Evolutionary conservation across 768 basidiomycete species (phyloP), one percentile per base, ranked within the genome.

Genomic region (Termitomyces sp.): DNA sequence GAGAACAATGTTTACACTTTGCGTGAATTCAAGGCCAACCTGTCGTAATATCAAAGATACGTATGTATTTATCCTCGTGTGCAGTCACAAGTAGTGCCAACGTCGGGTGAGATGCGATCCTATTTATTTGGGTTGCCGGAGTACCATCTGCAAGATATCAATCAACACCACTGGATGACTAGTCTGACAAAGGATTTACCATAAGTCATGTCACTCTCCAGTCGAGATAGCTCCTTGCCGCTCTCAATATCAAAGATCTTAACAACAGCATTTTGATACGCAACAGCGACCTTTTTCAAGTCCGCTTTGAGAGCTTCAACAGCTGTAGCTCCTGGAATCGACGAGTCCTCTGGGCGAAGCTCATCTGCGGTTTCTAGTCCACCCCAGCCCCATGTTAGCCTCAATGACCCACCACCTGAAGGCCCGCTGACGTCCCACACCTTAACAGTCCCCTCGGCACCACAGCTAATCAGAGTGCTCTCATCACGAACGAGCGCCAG

Each of bases 51-150:
- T 97, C 93, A 71, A 91, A 97, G 44, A 98, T 83, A 34, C 92
- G 82, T 65, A 98, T 91, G 66, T 85, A 87, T 65, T 92, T 95
- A 76, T 98, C 95, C 72, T 98, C 96, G 68, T 95, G 91, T 0
- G 86, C 97, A 26, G 92, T 89, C 5, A 96, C 85, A 41, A 98
- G 81, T 24, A 95, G 74, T 5, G 91, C 83, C 82, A 92, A 86
- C 2, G 91, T 94, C 8, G 94, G 94, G 75, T 97, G 94, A 39
- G 94, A 94, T 31, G 84, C 85, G 59, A 96, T 84, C 58, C 85
- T 80, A 71, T 94, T 97, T 60, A 92, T 86, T 68, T 94, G 93
- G 1, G 88, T 89, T 13, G 79, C 79, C 36, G 84, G 77, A 13
- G 88, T 84, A 3, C 83, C 88, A 65, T 94, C 94, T 87, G 69